phyloP scores from a whole-genome alignment of 2,329 filamentous ascomycete species.

The Remersonia thermophila region DNA sequence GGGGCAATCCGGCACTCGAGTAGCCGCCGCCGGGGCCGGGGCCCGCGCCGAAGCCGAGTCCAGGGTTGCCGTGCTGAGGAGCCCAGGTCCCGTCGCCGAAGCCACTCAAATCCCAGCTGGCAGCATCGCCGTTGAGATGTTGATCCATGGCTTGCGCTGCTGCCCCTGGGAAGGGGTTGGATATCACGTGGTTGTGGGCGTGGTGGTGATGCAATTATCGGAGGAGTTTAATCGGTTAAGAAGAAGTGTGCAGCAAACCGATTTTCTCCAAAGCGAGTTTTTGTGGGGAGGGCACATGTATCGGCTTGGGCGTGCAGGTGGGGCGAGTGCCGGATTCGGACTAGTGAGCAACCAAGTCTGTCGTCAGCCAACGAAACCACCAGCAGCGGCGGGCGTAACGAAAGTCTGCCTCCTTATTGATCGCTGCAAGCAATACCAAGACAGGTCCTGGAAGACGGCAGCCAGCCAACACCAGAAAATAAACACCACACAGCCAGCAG shows the following conservation, averaged over 20 bases:
- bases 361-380: slow-evolving; percentile 4
- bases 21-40: slow-evolving; percentile 9
- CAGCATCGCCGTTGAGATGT: slow-evolving; percentile 10
- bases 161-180: slow-evolving; percentile 4
- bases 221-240: slow-evolving; percentile 1
- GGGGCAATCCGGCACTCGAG: slow-evolving; percentile 11
- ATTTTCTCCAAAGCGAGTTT: neutral
- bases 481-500: slow-evolving; percentile 3
- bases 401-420: neutral
- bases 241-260: slow-evolving; percentile 3
- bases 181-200: slow-evolving; percentile 8
- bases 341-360: slow-evolving; percentile 3
- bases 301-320: neutral
- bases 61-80: slow-evolving; percentile 8
- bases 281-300: neutral
- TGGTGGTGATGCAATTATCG: neutral
- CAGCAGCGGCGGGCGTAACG: neutral
- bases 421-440: neutral
- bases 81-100: slow-evolving; percentile 12
- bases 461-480: slow-evolving; percentile 2
- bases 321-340: slow-evolving; percentile 1
- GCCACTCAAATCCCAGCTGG: slow-evolving; percentile 13
- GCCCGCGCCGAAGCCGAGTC: slow-evolving; percentile 9
- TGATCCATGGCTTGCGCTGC: slow-evolving; percentile 12
- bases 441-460: neutral